Conservation (phyloP, 805 yeast species). For the Candida koratica region DNA sequence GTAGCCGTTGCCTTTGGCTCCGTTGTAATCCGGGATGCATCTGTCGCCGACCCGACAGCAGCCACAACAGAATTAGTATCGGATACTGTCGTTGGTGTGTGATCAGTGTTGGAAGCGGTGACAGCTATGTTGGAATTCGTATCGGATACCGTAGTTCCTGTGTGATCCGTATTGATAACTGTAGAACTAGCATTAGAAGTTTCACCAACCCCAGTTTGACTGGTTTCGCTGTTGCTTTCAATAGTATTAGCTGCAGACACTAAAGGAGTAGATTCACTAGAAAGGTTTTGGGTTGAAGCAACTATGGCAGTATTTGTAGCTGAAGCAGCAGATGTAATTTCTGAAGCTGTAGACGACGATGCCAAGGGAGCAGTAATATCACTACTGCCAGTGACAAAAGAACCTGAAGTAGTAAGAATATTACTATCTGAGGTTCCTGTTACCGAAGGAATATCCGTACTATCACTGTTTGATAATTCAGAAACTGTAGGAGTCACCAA, state of each 20-base stretch:
- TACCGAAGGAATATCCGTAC: neutral
- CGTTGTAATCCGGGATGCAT: conserved; percentile 8
- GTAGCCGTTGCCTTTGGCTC: conserved; percentile 12
- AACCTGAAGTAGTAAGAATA: no score
- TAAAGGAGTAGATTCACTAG: conserved; percentile 2
- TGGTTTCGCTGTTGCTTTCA: no score
- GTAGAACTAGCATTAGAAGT: neutral
- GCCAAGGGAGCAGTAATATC: conserved; percentile 2
- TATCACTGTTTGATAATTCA: no score
- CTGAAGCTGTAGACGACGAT: neutral
- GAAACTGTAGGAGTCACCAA: conserved; percentile 4
- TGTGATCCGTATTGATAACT: no score
- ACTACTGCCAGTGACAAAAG: conserved; percentile 2
- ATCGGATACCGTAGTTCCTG: no score
- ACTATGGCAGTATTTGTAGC: conserved; percentile 6
- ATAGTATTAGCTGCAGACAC: neutral
- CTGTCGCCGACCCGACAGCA: conserved; percentile 13
- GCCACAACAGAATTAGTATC: conserved; percentile 7
- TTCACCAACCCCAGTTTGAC: conserved; percentile 2
- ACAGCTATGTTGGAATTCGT: no score
- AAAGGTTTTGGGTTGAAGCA: conserved; percentile 7
- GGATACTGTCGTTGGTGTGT: no score
- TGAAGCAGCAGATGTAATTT: neutral
- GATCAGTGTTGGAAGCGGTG: no score
- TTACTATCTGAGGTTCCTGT: no score